Conservation (phyloP, 306 rosid genomes). For the Delonix regia region DNA sequence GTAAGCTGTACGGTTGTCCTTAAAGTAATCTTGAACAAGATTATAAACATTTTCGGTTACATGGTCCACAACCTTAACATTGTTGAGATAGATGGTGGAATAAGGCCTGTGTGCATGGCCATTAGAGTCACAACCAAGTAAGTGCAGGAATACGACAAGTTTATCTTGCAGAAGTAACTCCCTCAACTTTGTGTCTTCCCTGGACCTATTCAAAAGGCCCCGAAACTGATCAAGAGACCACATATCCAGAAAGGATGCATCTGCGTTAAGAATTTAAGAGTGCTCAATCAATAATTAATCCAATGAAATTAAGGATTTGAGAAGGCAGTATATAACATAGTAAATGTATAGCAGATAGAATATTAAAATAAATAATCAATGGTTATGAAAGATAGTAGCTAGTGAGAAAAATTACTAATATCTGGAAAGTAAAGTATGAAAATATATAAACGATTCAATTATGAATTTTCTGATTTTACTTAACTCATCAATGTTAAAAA, state of each 20-base stretch:
- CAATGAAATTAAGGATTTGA: constrained; percentile 24
- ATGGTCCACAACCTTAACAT: constrained; percentile 84
- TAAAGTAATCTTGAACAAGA: constrained; percentile 73
- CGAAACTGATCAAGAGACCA: constrained; percentile 91
- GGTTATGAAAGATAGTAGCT: not conserved
- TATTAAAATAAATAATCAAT: not conserved
- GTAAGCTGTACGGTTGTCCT: constrained; percentile 75
- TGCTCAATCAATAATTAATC: constrained; percentile 6
- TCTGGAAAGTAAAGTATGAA: not conserved
- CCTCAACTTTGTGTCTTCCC: constrained; percentile 65
- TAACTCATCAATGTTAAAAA: constrained; percentile 20
- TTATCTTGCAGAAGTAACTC: constrained; percentile 69
- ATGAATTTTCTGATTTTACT: not conserved
- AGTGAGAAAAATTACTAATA: not conserved
- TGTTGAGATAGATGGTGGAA: constrained; percentile 87
- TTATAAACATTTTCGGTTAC: constrained; percentile 81
- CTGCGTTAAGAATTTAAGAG: constrained; percentile 52
- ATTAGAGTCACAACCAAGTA: constrained; percentile 92
- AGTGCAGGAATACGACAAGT: constrained; percentile 79
- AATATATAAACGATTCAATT: not conserved
- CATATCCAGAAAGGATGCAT: constrained; percentile 90
- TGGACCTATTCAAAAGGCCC: constrained; percentile 74
- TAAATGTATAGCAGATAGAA: not conserved
- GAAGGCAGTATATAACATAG: constrained; percentile 8
- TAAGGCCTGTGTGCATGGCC: constrained; percentile 93